Base-by-base conservation (phyloP, 768 basidiomycete genomes). In the Dacryopinax spathularia region DNA sequence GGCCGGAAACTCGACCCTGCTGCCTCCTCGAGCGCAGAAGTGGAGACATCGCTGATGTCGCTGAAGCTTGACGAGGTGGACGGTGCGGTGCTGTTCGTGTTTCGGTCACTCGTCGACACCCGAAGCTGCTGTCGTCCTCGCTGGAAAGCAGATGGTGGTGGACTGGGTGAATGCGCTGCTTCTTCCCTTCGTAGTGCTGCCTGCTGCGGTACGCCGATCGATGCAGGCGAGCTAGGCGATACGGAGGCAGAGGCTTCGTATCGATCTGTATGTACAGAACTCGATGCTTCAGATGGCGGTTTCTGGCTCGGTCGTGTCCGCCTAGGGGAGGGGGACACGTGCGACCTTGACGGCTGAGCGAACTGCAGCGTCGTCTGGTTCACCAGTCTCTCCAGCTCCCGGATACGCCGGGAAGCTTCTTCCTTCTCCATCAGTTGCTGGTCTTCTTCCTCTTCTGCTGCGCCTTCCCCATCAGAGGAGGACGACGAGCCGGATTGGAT, bases 1-100 rank as follows among this genome's bases (percentile, higher is more conserved):
- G 80, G 81, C 20, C 82, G 81, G 63, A 85, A 82, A 71, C 90
- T 89, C 2, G 88, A 91, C 74, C 86, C 76, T 48, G 89, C 72
- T 0, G 88, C 88, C 67, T 89, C 91, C 70, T 89, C 89, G 65
- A 92, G 71, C 2, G 85, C 89, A 37, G 89, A 90, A 6, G 82
- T 82, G 18, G 88, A 89, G 36, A 91, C 72, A 89, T 90, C 89
- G 69, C 90, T 92, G 43, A 91, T 70, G 70, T 92, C 90, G 69
- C 89, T 91, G 69, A 91, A 90, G 72, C 90, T 84, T 6, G 89
- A 90, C 0, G 88, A 82, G 41, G 85, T 83, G 25, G 88, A 90
- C 10, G 48, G 48, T 15, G 48, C 48, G 25, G 48, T 56, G 25
- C 48, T 56, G 13, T 20, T 20, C 3, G 48, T 29, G 31, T 22